Evolutionary conservation across 202 grass and related monocot genomes (phyloP).

Genomic region (Sporobolus alterniflorus): DNA sequence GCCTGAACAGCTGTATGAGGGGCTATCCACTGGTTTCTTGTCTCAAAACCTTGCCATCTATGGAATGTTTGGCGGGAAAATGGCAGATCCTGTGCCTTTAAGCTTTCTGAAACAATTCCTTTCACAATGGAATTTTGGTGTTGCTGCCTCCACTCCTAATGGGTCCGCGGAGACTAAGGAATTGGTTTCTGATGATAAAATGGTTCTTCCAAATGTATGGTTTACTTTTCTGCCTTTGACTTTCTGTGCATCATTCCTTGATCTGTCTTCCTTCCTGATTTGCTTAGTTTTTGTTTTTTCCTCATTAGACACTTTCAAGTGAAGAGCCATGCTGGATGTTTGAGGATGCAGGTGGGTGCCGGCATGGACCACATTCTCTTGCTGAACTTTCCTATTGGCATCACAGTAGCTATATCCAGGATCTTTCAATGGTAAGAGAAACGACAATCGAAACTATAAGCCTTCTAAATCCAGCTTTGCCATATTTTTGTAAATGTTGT

Average conservation of each 20-base stretch:
- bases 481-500: slow-evolving; percentile 12
- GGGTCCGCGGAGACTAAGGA: slow-evolving; percentile 1
- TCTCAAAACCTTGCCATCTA: slow-evolving; percentile 76
- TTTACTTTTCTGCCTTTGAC: slow-evolving; percentile 6
- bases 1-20: slow-evolving; percentile 72
- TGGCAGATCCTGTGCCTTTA: slow-evolving; percentile 60
- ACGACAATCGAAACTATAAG: neutral
- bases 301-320: slow-evolving; percentile 48
- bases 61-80: slow-evolving; percentile 65
- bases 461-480: slow-evolving; percentile 23
- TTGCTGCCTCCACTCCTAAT: neutral
- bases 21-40: slow-evolving; percentile 75
- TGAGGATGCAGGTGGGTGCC: slow-evolving; percentile 74
- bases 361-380: slow-evolving; percentile 84
- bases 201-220: slow-evolving; percentile 48
- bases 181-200: slow-evolving; percentile 29
- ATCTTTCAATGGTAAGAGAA: slow-evolving; percentile 81
- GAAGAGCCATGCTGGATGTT: slow-evolving; percentile 94
- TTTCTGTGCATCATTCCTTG: slow-evolving; percentile 1
- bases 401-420: slow-evolving; percentile 89
- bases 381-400: slow-evolving; percentile 97
- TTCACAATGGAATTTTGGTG: slow-evolving; percentile 31
- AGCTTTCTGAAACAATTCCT: slow-evolving; percentile 66
- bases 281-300: slow-evolving; percentile 16
- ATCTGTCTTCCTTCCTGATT: slow-evolving; percentile 32